Percentiles rank a stretch among this genome's conserved stretches.
Evolutionary conservation across 768 basidiomycete species (phyloP).

Genomic region (Serendipita vermifera): DNA sequence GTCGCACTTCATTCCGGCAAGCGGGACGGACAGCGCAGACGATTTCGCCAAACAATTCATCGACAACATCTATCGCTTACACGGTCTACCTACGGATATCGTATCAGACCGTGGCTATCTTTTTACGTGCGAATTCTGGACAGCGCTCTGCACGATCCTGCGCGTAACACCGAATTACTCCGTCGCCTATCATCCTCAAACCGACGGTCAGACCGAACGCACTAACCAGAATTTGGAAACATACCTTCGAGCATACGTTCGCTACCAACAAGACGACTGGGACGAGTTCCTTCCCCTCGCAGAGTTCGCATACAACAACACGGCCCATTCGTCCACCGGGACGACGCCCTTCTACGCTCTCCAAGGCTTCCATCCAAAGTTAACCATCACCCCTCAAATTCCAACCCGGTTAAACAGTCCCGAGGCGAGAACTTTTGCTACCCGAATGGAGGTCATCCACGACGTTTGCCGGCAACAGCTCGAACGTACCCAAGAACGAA

Average conservation of each 20-base stretch:
- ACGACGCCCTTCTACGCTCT: slow-evolving; percentile 30
- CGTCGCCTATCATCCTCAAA: slow-evolving; percentile 35
- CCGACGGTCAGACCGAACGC: slow-evolving; percentile 29
- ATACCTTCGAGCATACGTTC: slow-evolving; percentile 27
- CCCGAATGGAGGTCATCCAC: slow-evolving; percentile 24
- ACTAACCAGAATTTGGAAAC: slow-evolving; percentile 28
- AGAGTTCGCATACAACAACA: slow-evolving; percentile 33
- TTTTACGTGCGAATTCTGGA: slow-evolving; percentile 14
- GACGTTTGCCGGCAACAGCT: slow-evolving; percentile 26
- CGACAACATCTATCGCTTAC: not conserved
- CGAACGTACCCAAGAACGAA: slow-evolving; percentile 21
- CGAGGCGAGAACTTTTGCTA: slow-evolving; percentile 23
- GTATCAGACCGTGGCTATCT: not conserved
- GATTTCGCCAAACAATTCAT: not conserved
- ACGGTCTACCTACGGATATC: slow-evolving; percentile 8
- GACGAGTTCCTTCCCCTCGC: slow-evolving; percentile 28
- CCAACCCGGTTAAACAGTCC: slow-evolving; percentile 21
- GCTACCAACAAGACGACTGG: slow-evolving; percentile 34
- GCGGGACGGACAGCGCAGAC: not conserved
- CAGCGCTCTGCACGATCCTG: slow-evolving; percentile 17
- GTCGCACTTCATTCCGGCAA: slow-evolving; percentile 13
- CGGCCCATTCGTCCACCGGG: slow-evolving; percentile 23
- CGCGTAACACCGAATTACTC: slow-evolving; percentile 20
- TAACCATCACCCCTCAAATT: slow-evolving; percentile 15
- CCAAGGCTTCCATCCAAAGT: slow-evolving; percentile 20